Evolutionary conservation across 1,284 basidiomycete species (phyloP), one percentile per base, ranked within the genome.

Genomic region (Hymenochaete sp.): DNA sequence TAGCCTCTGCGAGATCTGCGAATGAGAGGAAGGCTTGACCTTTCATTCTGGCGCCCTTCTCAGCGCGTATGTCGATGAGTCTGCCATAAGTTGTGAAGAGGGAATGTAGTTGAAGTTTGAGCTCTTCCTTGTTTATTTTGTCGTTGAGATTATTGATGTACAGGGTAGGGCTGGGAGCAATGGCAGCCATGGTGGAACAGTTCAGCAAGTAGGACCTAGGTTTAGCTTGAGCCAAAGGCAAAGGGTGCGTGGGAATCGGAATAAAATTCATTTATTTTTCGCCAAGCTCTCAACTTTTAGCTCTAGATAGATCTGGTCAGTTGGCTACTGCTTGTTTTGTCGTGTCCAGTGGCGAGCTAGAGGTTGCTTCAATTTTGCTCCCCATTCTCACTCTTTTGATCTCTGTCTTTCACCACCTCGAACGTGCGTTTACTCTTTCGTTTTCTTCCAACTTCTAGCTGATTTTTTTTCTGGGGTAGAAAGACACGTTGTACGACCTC

Each of bases 1-100:
- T 97, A 45, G 93, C 90, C 39, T 81, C 76, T 14, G 85, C 77
- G 48, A 93, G 77, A 67, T 93, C 91, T 51, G 80, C 77, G 65
- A 97, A 99, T 52, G 96, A 93, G 56, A 98, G 77, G 63, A 97
- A 98, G 1, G 95, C 95, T 67, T 97, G 93, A 2, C 95, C 95
- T 51, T 88, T 79, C 81, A 93, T 93, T 59, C 82, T 86, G 44
- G 76, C 66, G 53, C 72, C 79, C 61, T 97, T 93, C 35, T 87
- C 82, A n/a, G 95, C 93, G 42, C 98, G 79, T 42, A 99, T 79
- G 63, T 98, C 95, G 65, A 98, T 77, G 38, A 99, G 72, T 59
- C 82, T 83, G 56, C 95, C 95, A 66, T 97, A 92, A 19, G 91
- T 86, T 10, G 82, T 83, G 70, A 98, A 98, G 44, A 98, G 78